Base-by-base conservation (phyloP, 1,139 yeast species). In the Taphrina betulina region DNA sequence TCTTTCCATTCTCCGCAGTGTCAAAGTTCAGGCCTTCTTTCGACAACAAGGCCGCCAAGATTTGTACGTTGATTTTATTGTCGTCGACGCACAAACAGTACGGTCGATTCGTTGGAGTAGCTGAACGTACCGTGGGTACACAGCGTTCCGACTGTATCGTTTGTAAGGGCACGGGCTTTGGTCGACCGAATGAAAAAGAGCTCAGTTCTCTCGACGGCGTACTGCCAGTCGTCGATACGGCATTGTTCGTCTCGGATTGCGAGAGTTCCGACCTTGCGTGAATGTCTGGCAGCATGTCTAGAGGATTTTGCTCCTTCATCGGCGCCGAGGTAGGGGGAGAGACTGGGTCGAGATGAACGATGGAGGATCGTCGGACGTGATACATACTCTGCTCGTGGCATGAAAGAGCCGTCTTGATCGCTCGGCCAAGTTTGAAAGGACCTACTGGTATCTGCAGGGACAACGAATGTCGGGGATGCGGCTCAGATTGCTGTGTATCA, bases 381-480 rank as follows among this genome's bases (percentile, higher is more conserved):
- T 41, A 41, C n/a, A 41, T 12, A 14, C 17, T 26, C 14, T 41
- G 45, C 35, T 41, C 35, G 35, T 41, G 45, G 28, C 28, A 23
- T 10, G 12, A 14, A 16, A 41, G 12, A 2, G 53, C 53, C 31
- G 41, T 14, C 22, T 26, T 24, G 28, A 48, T 17, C 20, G 53
- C 44, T 5, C 53, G 43, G 19, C 53, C 53, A 14, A 48, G 44
- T 20, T 48, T 48, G 31, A 29, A 24, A 1, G 53, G 53, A 2
- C 53, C 53, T 5, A 48, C 14, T 10, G 53, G 53, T 4, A 34
- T 31, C 24, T 36, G 44, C 36, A 48, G 20, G 16, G 12, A 33
- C 22, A 26, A 17, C 20, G 41, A 20, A 17, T 36, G 42, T 5
- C 37, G 26, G 12, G 41, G 35, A 22, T 24, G 12, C 1, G 41